A percentile compares a stretch with the other conserved stretches of the same genome.
These are phyloP conservation scores for Hanseniaspora taiwanica DNA, from an alignment of 805 yeast species.

Conservation along the genomic window DNA sequence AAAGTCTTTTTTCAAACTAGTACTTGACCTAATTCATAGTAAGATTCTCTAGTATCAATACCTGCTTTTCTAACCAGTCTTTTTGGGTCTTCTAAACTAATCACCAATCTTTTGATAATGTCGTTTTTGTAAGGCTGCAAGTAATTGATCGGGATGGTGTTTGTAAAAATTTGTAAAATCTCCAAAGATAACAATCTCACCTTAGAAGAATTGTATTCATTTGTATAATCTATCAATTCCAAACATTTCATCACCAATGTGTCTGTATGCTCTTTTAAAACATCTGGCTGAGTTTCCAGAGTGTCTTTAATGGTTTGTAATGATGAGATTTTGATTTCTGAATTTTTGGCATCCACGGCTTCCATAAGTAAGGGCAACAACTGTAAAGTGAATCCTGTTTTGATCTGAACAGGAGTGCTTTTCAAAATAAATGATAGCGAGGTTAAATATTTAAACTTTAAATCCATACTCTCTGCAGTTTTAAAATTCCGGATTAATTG, in stretches of 20 bases:
- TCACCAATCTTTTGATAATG: constrained; percentile 35
- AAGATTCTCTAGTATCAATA: constrained; percentile 67
- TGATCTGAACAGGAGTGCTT: constrained; percentile 47
- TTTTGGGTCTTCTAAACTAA: constrained; percentile 56
- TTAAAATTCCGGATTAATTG: constrained; percentile 36
- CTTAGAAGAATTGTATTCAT: constrained; percentile 26
- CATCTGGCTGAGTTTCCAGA: constrained; percentile 38
- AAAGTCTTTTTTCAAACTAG: constrained; percentile 22
- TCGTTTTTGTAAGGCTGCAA: constrained; percentile 39
- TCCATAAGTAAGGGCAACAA: constrained; percentile 64
- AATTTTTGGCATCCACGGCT: constrained; percentile 36
- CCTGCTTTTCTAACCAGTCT: constrained; percentile 66
- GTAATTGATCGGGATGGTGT: constrained; percentile 26
- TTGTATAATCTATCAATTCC: constrained; percentile 14
- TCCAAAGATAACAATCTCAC: constrained; percentile 46
- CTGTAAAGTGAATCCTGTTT: constrained; percentile 47
- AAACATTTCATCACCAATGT: constrained; percentile 45
- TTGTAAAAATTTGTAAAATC: constrained; percentile 39
- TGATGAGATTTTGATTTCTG: constrained; percentile 45
- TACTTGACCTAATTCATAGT: constrained; percentile 39
- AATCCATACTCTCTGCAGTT: constrained; percentile 11
- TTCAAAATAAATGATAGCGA: constrained; percentile 57
- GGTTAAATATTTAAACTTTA: constrained; percentile 42
- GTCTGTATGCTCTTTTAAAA: constrained; percentile 41
- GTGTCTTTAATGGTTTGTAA: constrained; percentile 45